phyloP scores from a whole-genome alignment of 2,329 filamentous ascomycete species.

The Aspergillus nomiae region DNA sequence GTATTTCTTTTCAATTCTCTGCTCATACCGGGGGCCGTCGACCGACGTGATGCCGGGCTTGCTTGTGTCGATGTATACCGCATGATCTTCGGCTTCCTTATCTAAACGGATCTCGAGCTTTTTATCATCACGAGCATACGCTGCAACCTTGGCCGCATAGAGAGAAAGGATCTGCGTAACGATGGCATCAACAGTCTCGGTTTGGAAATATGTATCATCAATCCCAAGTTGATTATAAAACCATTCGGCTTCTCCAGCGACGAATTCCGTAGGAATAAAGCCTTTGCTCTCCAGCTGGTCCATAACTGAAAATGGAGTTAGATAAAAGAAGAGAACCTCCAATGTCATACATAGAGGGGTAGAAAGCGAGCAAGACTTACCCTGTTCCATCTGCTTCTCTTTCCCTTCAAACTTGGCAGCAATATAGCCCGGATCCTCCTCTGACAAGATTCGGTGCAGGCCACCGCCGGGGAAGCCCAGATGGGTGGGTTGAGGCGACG shows the following conservation, averaged over 20 bases:
- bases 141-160: constrained; percentile 94
- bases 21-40: constrained; percentile 86
- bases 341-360: constrained; percentile 9
- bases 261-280: constrained; percentile 81
- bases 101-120: constrained; percentile 91
- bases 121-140: constrained; percentile 90
- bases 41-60: constrained; percentile 78
- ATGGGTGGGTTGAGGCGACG: constrained; percentile 87
- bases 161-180: constrained; percentile 93
- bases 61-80: constrained; percentile 98
- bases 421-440: constrained; percentile 90
- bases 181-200: constrained; percentile 82
- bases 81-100: constrained; percentile 92
- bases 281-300: constrained; percentile 74
- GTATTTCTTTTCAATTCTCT: constrained; percentile 92
- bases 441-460: constrained; percentile 73
- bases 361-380: constrained; percentile 48
- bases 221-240: constrained; percentile 98
- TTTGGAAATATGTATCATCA: constrained; percentile 97
- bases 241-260: constrained; percentile 87
- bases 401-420: constrained; percentile 94
- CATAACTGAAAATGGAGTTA: constrained; percentile 63
- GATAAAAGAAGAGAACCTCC: neutral
- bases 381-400: constrained; percentile 81
- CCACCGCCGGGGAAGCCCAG: constrained; percentile 67